Base-by-base conservation (phyloP, 1,284 basidiomycete genomes). In the Sporisorium graminicola region DNA sequence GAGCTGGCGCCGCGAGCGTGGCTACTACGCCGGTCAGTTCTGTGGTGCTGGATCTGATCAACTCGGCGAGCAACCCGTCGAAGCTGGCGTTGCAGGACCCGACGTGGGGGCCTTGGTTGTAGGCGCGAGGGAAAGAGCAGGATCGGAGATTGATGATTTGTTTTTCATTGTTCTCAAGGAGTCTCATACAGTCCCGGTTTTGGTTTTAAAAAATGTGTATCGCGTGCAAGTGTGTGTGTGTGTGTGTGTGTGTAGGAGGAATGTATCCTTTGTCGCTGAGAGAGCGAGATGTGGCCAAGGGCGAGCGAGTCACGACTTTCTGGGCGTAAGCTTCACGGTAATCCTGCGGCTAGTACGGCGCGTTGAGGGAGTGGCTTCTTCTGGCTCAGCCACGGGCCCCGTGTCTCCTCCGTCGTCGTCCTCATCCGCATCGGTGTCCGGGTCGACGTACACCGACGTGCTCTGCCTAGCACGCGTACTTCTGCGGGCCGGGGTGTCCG, bases 1-100 rank as follows among this genome's bases (percentile, higher is more conserved):
- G 14, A 2, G 40, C 14, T 3, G 40, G n/a, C 4, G 40, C n/a
- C 16, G 22, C n/a, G 2, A 22, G 13, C 1, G n/a, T 47, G 22
- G 40, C 53, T 0, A 63, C 60, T 2, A 60, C 68, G 20, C 79
- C 81, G 3, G 77, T 81, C 14, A 88, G 93, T 65, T 92, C 94
- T 83, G 92, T 93, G 1, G 91, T 95, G 53, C 91, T 92, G 16
- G 93, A 92, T 80, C 88, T 98, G 31, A 92, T 99, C 80, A 92
- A 88, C 29, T 86, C 88, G 63, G 89, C 89, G 22, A 89, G 88
- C 31, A 88, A 88, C 57, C 87, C 88, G 6, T 85, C 86, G 42
- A 87, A 88, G 58, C 83, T 90, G 16, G 87, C 88, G 13, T 79
- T 87, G 94, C 86, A 89, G 57, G 74, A 77, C 44, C 74, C 74